Evolutionary conservation across 768 basidiomycete species (phyloP), one percentile per base, ranked within the genome.

Genomic region (Tulasnella sp.): DNA sequence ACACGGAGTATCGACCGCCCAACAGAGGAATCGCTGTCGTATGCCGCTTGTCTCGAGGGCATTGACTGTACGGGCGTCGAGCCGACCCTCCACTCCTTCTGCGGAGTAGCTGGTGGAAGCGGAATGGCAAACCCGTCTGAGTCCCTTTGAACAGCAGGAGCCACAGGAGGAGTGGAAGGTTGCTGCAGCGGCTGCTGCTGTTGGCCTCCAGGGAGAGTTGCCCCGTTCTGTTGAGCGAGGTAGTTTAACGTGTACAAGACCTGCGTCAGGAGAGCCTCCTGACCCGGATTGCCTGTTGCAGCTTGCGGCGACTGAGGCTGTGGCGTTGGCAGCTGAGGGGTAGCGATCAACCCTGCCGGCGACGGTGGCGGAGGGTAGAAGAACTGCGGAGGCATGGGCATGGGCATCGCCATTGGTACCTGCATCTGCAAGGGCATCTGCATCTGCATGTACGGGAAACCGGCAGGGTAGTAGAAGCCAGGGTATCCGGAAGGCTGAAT

Each of bases 191-290:
- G 40, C 8, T 40, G 8, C 40, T 16, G 40, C 16, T 40, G 40
- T 5, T 2, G 52, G 14, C 29, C n/a, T 12, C 26, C 52, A 29
- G 52, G 19, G 4, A 22, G 0, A 29, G 9, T 59, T 22, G 3
- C 52, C 26, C 2, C 62, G 29, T 72, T 72, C 29, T 72, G 71
- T 7, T 72, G 62, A 9, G 71, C 62, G 12, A 72, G 59, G 39
- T 72, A 72, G 59, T 72, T 72, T 32, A 72, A n/a, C 36, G 37
- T 72, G 37, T 72, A 72, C 9, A 72, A 62, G 11, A 72, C 62
- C 39, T 72, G 71, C 36, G 71, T 41, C n/a, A 72, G 59, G 26
- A 72, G 63, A 19, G 71, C 52, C 22, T 72, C 71, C 3, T 35
- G 71, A 6, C 44, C 37, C 3, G 62, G 29, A 19, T 44, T 44